phyloP scores from a whole-genome alignment of 192 early-diverging fungal genomes.

The Gigaspora rosea region DNA sequence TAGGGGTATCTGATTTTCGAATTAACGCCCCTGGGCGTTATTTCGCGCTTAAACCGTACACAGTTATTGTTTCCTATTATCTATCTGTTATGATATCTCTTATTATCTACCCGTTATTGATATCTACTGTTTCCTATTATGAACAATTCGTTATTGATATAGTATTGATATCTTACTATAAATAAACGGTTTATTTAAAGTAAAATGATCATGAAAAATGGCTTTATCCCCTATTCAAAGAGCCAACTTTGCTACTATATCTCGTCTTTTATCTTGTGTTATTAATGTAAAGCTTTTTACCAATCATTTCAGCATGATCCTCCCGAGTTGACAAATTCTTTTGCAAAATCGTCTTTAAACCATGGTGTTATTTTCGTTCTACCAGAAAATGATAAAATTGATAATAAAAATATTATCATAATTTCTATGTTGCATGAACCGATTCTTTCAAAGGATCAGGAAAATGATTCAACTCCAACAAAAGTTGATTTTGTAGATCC shows the following conservation, averaged over 20 bases:
- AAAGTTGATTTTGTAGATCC: constrained; percentile 37
- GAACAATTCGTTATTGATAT: too few relatives aligned
- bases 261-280: constrained; percentile 59
- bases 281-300: constrained; percentile 53
- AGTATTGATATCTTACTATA: too few relatives aligned
- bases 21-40: too few relatives aligned
- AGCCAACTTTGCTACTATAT: constrained; percentile 51
- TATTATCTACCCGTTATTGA: too few relatives aligned
- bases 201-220: neutral
- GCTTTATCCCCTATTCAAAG: neutral
- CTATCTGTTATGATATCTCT: too few relatives aligned
- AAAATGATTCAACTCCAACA: constrained; percentile 30
- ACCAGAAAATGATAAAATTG: constrained; percentile 16
- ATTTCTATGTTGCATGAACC: constrained; percentile 34
- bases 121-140: too few relatives aligned
- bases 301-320: constrained; percentile 1
- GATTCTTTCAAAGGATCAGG: constrained; percentile 22
- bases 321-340: neutral
- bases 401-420: constrained; percentile 24
- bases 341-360: neutral
- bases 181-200: too few relatives aligned
- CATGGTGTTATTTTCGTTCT: constrained; percentile 32
- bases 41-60: too few relatives aligned
- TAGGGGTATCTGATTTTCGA: too few relatives aligned
- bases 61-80: too few relatives aligned